phyloP scores from a whole-genome alignment of 129 eudicot species.

The carrot (Daucus carota) region DNA sequence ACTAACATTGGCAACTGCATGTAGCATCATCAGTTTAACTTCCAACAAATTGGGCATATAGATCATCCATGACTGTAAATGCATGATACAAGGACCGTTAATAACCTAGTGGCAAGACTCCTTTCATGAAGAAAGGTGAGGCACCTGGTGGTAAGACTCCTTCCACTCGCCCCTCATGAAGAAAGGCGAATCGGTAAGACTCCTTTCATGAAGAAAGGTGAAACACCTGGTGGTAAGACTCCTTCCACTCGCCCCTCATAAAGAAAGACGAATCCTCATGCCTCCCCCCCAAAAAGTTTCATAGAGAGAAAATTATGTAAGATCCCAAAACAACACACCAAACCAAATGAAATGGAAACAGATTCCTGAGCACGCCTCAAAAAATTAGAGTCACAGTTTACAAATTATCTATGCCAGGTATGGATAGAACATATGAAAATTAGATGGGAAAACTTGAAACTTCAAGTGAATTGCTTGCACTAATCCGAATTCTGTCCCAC shows the following conservation, averaged over 20 bases:
- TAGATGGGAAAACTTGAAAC: too few relatives aligned
- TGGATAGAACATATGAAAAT: too few relatives aligned
- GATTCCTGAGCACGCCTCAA: not conserved
- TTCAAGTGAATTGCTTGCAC: too few relatives aligned
- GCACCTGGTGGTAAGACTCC: too few relatives aligned
- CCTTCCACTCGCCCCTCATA: not conserved
- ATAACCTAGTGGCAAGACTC: not conserved
- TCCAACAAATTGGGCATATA: constrained; percentile 87
- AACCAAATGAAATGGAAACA: not conserved
- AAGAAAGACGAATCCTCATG: not conserved
- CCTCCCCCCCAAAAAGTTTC: not conserved
- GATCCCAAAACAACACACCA: not conserved
- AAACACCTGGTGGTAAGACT: too few relatives aligned
- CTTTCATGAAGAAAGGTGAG: too few relatives aligned
- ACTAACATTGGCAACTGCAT: constrained; percentile 86
- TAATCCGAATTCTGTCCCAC: too few relatives aligned
- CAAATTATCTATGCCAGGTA: too few relatives aligned
- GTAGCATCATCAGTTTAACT: constrained; percentile 71
- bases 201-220: too few relatives aligned
- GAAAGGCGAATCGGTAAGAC: too few relatives aligned
- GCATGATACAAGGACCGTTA: constrained; percentile 16
- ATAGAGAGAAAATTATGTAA: too few relatives aligned
- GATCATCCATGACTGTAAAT: constrained; percentile 75
- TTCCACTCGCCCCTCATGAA: not conserved
- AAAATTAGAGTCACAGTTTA: too few relatives aligned